These are phyloP conservation scores for Pleurotus tuoliensis DNA, from an alignment of 768 basidiomycete genomes.

Conservation along the genomic window DNA sequence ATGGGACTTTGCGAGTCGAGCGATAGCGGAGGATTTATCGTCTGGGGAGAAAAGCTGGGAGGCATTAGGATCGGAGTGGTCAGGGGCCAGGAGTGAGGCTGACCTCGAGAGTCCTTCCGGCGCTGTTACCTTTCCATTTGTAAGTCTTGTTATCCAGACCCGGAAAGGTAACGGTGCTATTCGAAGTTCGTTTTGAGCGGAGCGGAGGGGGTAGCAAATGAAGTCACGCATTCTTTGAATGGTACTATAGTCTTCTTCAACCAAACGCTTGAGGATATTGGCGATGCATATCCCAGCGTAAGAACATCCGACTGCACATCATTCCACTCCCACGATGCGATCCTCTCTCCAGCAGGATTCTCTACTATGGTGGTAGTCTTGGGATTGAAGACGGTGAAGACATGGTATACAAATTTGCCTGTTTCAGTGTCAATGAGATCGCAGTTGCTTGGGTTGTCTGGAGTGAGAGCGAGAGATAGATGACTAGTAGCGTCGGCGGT, in stretches of 20 bases:
- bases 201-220: not conserved
- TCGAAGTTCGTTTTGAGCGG: not conserved
- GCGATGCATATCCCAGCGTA: constrained; percentile 27
- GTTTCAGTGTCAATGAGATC: constrained; percentile 26
- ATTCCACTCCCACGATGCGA: constrained; percentile 36
- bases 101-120: constrained; percentile 32
- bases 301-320: constrained; percentile 33
- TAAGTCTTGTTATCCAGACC: constrained; percentile 29
- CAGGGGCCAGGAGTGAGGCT: not conserved
- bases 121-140: constrained; percentile 37
- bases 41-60: constrained; percentile 30
- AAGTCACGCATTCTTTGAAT: constrained; percentile 31
- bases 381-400: constrained; percentile 27
- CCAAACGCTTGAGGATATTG: constrained; percentile 32
- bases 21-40: constrained; percentile 30
- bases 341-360: constrained; percentile 24
- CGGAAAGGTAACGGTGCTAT: constrained; percentile 33
- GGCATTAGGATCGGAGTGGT: not conserved
- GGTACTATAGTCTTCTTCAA: constrained; percentile 35
- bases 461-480: constrained; percentile 28
- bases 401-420: constrained; percentile 29
- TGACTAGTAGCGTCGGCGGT: not conserved
- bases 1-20: constrained; percentile 30
- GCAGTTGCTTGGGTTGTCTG: constrained; percentile 41
- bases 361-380: constrained; percentile 28